Percentiles rank a stretch among this genome's conserved stretches.
phyloP scores from a whole-genome alignment of 2,329 filamentous ascomycete species.

The Calonectria montana region DNA sequence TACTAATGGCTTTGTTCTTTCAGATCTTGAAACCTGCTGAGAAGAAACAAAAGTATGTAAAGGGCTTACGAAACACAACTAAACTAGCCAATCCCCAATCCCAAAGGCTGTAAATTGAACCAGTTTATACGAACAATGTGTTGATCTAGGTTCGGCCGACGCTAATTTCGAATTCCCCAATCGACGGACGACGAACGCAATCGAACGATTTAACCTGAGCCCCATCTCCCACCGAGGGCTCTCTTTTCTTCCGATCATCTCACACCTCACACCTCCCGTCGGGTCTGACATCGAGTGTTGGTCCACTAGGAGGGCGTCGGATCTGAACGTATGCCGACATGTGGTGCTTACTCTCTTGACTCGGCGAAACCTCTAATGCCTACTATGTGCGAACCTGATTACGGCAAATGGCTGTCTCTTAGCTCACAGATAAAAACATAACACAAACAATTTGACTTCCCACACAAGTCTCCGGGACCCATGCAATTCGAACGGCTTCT shows the following conservation, averaged over 20 bases:
- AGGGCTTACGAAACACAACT: constrained; percentile 70
- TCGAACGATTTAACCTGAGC: constrained; percentile 39
- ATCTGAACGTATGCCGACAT: constrained; percentile 41
- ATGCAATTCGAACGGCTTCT: constrained; percentile 34
- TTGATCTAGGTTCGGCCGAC: constrained; percentile 95
- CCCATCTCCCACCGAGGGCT: constrained; percentile 37
- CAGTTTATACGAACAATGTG: constrained; percentile 69
- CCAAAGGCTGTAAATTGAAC: constrained; percentile 40
- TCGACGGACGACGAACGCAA: constrained; percentile 39
- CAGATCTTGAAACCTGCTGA: constrained; percentile 99
- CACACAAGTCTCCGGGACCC: constrained; percentile 36
- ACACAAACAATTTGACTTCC: constrained; percentile 45
- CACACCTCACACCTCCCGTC: constrained; percentile 44
- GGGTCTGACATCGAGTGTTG: constrained; percentile 44
- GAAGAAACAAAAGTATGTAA: constrained; percentile 99
- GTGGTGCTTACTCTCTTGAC: constrained; percentile 36
- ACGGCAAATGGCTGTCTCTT: constrained; percentile 57
- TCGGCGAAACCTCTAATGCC: constrained; percentile 50
- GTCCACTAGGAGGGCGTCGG: constrained; percentile 43
- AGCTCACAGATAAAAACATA: constrained; percentile 55
- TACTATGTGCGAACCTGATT: constrained; percentile 53
- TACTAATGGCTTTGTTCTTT: constrained; percentile 21
- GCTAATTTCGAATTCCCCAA: constrained; percentile 66
- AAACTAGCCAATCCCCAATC: constrained; percentile 39
- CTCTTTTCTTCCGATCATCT: constrained; percentile 41